Conservation (phyloP, 441 rosid genomes). For the Erodium moschatum region DNA sequence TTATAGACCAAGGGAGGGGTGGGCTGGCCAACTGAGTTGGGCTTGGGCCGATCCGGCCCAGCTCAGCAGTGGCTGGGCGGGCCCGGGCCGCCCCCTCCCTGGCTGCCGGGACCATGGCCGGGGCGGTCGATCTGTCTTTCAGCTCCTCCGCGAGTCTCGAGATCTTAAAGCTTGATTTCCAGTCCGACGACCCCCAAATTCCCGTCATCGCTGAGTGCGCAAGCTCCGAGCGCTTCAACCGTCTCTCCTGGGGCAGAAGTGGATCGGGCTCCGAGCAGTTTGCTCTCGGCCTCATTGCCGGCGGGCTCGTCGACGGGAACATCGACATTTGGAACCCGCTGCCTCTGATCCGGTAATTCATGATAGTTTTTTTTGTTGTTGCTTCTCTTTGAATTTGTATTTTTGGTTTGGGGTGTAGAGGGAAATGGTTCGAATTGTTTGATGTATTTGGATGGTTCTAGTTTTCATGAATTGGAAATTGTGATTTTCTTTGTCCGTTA, state of each 20-base stretch:
- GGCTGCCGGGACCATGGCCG: constrained; percentile 99
- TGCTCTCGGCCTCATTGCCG: constrained; percentile 78
- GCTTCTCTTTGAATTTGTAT: neutral
- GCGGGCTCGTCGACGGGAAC: constrained; percentile 89
- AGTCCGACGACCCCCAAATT: constrained; percentile 76
- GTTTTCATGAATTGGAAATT: too few species aligned
- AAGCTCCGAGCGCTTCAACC: constrained; percentile 88
- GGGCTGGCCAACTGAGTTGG: too few species aligned
- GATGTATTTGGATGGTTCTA: neutral
- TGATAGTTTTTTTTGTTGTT: neutral
- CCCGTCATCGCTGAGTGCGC: constrained; percentile 63
- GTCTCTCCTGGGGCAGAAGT: constrained; percentile 82
- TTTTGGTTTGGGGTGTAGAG: neutral
- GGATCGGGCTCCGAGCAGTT: constrained; percentile 77
- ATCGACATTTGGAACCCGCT: constrained; percentile 87
- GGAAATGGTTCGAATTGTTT: neutral
- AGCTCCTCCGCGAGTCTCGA: constrained; percentile 89
- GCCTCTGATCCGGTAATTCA: constrained; percentile 57
- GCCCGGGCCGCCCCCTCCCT: constrained; percentile 77
- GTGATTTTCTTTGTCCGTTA: neutral
- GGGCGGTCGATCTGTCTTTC: constrained; percentile 89
- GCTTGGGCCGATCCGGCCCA: too few species aligned
- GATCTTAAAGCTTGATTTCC: constrained; percentile 92
- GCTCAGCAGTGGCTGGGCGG: too few species aligned
- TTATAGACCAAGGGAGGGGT: too few species aligned